A percentile compares a stretch with the other conserved stretches of the same genome.
phyloP scores from a whole-genome alignment of 1,284 basidiomycete genomes.

The Cutaneotrichosporon dermatis region DNA sequence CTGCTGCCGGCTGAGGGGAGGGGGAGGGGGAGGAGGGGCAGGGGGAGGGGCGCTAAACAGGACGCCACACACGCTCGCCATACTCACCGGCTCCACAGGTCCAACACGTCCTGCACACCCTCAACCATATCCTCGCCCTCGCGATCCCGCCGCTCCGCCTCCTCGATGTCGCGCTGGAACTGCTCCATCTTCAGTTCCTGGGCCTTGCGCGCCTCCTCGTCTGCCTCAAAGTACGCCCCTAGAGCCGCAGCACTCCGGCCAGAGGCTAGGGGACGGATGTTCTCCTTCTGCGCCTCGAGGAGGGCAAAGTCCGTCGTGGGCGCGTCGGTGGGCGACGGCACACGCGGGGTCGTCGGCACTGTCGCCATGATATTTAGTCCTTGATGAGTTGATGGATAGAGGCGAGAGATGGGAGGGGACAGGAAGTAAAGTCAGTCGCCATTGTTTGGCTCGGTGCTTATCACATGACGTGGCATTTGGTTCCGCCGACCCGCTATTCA shows the following conservation, averaged over 20 bases:
- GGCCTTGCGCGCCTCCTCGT: constrained; percentile 47
- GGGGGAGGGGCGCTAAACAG: too few species aligned
- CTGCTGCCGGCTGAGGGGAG: not conserved
- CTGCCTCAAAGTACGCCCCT: constrained; percentile 50
- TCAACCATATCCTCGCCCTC: constrained; percentile 58
- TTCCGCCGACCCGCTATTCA: not conserved
- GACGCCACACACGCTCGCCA: not conserved
- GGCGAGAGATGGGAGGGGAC: not conserved
- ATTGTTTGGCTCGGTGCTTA: constrained; percentile 6
- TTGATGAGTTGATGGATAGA: not conserved
- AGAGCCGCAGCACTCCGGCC: constrained; percentile 57
- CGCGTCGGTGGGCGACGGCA: constrained; percentile 16
- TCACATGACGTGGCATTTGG: constrained; percentile 2
- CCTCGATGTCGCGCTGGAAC: constrained; percentile 46
- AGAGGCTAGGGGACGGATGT: constrained; percentile 55
- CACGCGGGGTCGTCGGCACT: constrained; percentile 3
- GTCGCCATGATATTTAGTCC: constrained; percentile 1
- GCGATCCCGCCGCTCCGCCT: constrained; percentile 44
- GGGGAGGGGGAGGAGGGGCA: not conserved
- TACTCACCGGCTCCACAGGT: constrained; percentile 50
- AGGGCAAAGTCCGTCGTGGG: constrained; percentile 50
- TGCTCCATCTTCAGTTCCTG: constrained; percentile 49
- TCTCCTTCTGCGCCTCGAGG: constrained; percentile 59
- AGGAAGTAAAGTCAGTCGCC: constrained; percentile 7
- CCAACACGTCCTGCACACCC: constrained; percentile 50